phyloP scores from a whole-genome alignment of 129 eudicot species.

The Escallonia rubra region DNA sequence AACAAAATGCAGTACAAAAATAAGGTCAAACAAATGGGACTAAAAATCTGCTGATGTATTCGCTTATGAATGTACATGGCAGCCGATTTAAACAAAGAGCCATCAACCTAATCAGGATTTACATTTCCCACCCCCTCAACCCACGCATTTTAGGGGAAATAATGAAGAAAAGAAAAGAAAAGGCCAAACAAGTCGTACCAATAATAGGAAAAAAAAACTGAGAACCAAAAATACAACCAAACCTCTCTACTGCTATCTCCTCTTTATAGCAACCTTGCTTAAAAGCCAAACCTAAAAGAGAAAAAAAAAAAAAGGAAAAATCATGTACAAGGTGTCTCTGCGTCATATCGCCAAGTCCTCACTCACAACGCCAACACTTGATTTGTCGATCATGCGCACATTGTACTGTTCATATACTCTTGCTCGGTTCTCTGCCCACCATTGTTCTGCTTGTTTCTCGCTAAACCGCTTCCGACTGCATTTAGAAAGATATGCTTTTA shows the following conservation, averaged over 20 bases:
- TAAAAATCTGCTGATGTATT: slow-evolving; percentile 22
- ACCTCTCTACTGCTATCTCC: slow-evolving; percentile 27
- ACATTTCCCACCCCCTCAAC: slow-evolving; percentile 42
- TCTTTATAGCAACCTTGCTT: slow-evolving; percentile 22
- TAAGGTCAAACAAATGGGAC: slow-evolving; percentile 1
- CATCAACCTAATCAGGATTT: slow-evolving; percentile 44
- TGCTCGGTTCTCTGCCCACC: slow-evolving; percentile 96
- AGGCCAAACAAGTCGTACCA: slow-evolving; percentile 5
- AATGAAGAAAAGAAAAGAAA: slow-evolving; percentile 14
- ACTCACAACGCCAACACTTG: slow-evolving; percentile 67
- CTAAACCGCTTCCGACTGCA: slow-evolving; percentile 91
- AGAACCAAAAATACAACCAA: no score
- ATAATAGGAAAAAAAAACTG: slow-evolving; percentile 14
- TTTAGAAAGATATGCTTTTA: slow-evolving; percentile 8
- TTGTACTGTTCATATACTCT: slow-evolving; percentile 77
- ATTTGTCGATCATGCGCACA: slow-evolving; percentile 77
- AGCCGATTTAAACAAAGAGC: slow-evolving; percentile 32
- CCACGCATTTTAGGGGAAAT: slow-evolving; percentile 18
- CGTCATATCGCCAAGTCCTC: slow-evolving; percentile 44
- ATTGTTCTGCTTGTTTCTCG: slow-evolving; percentile 95
- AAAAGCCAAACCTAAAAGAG: slow-evolving; percentile 31
- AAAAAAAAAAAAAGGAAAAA: slow-evolving; percentile 4
- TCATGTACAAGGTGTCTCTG: slow-evolving; percentile 34
- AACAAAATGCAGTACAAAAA: no score
- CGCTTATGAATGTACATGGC: slow-evolving; percentile 45